Percentiles rank a stretch among this genome's conserved stretches.
Conservation (phyloP, 1,284 basidiomycete genomes). For the Cutaneotrichosporon curvatum region DNA sequence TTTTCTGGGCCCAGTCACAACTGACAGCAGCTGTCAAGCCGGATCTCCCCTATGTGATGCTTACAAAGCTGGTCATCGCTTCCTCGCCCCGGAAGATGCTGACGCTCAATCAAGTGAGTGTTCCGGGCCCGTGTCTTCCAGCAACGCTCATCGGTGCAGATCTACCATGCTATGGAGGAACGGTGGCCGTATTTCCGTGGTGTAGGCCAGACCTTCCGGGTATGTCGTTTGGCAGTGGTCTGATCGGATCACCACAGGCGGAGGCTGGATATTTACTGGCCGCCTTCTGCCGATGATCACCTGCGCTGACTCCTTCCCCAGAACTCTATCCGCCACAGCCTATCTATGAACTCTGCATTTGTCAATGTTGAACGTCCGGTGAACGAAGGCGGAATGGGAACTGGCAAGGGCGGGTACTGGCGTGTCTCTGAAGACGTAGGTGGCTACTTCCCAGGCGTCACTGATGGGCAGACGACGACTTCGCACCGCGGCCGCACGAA, state of each 20-base stretch:
- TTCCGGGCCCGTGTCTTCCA: background rate
- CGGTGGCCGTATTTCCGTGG: slow-evolving; percentile 27
- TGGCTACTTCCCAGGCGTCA: background rate
- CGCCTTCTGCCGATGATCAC: background rate
- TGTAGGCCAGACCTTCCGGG: slow-evolving; percentile 22
- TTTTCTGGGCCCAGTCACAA: background rate
- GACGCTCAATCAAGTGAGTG: slow-evolving; percentile 25
- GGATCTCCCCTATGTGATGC: slow-evolving; percentile 24
- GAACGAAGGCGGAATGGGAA: slow-evolving; percentile 20
- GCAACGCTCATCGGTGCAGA: slow-evolving; percentile 14
- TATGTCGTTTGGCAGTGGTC: slow-evolving; percentile 8
- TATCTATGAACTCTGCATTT: slow-evolving; percentile 74
- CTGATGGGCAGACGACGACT: slow-evolving; percentile 5
- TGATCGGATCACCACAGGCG: too few relatives aligned
- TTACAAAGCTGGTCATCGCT: slow-evolving; percentile 28
- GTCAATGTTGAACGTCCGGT: slow-evolving; percentile 47
- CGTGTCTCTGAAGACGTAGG: slow-evolving; percentile 24
- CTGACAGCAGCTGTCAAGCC: slow-evolving; percentile 22
- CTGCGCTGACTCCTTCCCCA: slow-evolving; percentile 7
- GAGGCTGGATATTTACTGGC: background rate
- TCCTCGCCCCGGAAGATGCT: slow-evolving; percentile 25
- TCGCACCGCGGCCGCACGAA: slow-evolving; percentile 14
- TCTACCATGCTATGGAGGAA: slow-evolving; percentile 31
- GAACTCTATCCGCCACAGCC: slow-evolving; percentile 78
- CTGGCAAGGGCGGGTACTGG: slow-evolving; percentile 36